A percentile compares a stretch with the other conserved stretches of the same genome.
phyloP scores from a whole-genome alignment of 257 asterid species.

The Leonotis leonurus region DNA sequence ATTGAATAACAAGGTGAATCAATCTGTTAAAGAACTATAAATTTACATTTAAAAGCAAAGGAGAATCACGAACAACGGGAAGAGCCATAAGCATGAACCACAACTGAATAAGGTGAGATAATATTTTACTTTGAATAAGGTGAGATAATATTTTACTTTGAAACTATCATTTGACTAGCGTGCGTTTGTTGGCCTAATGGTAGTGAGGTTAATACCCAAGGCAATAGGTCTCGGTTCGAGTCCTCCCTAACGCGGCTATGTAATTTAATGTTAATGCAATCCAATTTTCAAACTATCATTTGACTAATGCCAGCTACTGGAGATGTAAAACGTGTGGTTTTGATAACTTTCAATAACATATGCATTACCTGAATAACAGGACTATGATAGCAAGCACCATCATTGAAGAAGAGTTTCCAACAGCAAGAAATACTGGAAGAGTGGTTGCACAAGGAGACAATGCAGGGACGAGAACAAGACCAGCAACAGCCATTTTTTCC shows the following conservation, averaged over 20 bases:
- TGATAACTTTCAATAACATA: slow-evolving; percentile 3
- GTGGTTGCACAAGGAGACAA: slow-evolving; percentile 99
- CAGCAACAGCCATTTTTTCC: slow-evolving; percentile 99
- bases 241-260: no score
- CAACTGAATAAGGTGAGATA: not conserved
- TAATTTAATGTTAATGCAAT: no score
- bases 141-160: no score
- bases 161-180: not conserved
- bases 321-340: no score
- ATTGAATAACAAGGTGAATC: slow-evolving; percentile 1
- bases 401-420: slow-evolving; percentile 91
- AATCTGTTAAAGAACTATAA: not conserved
- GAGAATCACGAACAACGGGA: not conserved
- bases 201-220: no score
- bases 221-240: no score
- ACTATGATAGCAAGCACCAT: slow-evolving; percentile 94
- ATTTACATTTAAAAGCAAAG: no score
- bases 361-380: slow-evolving; percentile 67
- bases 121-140: not conserved
- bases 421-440: slow-evolving; percentile 98
- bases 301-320: no score
- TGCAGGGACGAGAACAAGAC: slow-evolving; percentile 94
- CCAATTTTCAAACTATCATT: not conserved
- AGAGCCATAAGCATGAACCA: not conserved
- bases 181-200: no score